Conservation (phyloP, 192 early-diverging fungal genomes). For the Gamsiella multidivaricata region DNA sequence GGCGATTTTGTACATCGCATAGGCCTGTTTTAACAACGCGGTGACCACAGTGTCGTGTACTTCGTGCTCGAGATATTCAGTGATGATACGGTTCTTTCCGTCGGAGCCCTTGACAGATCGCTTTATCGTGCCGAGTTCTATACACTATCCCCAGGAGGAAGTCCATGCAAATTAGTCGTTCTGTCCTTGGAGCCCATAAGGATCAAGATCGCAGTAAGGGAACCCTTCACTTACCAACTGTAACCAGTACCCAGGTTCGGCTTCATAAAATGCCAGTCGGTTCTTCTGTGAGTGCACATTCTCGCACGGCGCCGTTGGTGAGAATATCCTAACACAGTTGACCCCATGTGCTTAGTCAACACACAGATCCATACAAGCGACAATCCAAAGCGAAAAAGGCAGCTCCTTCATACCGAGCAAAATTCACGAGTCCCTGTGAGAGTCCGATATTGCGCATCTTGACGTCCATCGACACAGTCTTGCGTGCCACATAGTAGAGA, state of each 20-base stretch:
- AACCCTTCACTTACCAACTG: slow-evolving; percentile 64
- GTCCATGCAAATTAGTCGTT: neutral
- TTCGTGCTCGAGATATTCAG: slow-evolving; percentile 65
- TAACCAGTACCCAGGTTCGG: slow-evolving; percentile 71
- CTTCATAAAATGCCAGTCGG: slow-evolving; percentile 64
- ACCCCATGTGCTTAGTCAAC: neutral
- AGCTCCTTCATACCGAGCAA: slow-evolving; percentile 61
- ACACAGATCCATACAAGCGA: no score
- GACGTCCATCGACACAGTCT: slow-evolving; percentile 75
- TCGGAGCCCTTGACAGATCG: slow-evolving; percentile 56
- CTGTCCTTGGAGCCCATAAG: neutral
- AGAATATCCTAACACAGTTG: slow-evolving; percentile 57
- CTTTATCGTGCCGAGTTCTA: slow-evolving; percentile 54
- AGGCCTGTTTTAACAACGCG: slow-evolving; percentile 59
- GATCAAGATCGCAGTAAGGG: neutral
- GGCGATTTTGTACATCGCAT: slow-evolving; percentile 64
- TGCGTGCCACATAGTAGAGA: slow-evolving; percentile 76
- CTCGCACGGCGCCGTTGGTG: slow-evolving; percentile 59
- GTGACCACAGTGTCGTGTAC: slow-evolving; percentile 61
- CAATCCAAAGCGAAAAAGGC: neutral
- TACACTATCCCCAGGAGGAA: slow-evolving; percentile 24
- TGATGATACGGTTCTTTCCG: slow-evolving; percentile 61
- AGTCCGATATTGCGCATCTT: slow-evolving; percentile 81
- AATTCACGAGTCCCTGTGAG: slow-evolving; percentile 77
- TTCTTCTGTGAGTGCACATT: slow-evolving; percentile 74